Base-by-base conservation (phyloP, 148 eudicot species). In the Rhododendron henanense region DNA sequence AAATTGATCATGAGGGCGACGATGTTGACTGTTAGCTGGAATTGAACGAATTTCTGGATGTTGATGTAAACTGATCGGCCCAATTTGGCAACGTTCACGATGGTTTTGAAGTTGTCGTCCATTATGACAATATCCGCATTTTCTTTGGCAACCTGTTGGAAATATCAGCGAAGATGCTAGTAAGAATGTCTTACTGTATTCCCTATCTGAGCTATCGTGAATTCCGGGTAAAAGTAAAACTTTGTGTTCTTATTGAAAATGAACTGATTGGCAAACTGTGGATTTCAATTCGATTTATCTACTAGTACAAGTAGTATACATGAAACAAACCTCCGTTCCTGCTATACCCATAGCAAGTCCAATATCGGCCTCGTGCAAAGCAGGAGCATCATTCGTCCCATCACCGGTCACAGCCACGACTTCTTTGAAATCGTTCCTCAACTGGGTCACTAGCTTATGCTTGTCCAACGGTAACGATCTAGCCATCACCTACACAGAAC, bases 11-110 rank as follows among this genome's bases (percentile, higher is more conserved):
- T 90, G 78, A 96, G 95, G 31, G 98, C 98, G 48, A 96, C 98
- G 57, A 94, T 87, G 83, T 94, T 94, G n/a, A 96, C 98, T 16
- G 98, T 96, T 57, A 96, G 76, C 93, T 96, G 98, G 88, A 95
- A 95, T 79, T 95, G 98, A 16, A 95, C 95, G 86, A 95, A 95
- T 89, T 95, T 95, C 85, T 96, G 98, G 73, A 96, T 96, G 90
- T 94, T 96, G 79, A 96, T 88, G 80, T 93, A 96, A 51, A 96
- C 95, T 14, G 98, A 90, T 69, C 98, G 93, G 57, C 98, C 98
- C 98, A 96, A 96, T 87, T 84, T 92, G 3, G 93, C 95, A 48
- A 96, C 98, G 3, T 87, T 91, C 59, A 96, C 89, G 65, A 96
- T 96, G 45, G 97, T 96, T 45, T 87, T 75, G 73, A 96, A 94